Evolutionary conservation across 345 rosid genomes (phyloP).

Genomic region (Eucalyptus cloeziana): DNA sequence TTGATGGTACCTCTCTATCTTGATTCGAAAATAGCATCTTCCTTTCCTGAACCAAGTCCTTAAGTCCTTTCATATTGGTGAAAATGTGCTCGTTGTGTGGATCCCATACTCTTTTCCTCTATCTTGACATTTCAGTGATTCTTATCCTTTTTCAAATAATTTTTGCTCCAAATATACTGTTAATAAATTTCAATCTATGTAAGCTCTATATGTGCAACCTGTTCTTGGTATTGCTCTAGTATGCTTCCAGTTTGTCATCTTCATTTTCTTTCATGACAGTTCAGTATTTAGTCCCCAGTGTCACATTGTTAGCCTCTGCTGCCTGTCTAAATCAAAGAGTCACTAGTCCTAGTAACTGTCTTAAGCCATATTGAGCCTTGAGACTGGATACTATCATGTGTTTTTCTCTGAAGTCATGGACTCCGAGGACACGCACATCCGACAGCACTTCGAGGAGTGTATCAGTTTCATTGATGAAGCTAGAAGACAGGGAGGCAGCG

Average conservation of each 20-base stretch:
- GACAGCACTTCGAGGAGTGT: constrained; percentile 54
- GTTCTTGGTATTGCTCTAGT: background rate
- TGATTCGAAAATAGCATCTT: background rate
- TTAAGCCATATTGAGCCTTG: background rate
- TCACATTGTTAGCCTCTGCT: background rate
- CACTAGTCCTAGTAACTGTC: background rate
- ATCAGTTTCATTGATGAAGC: constrained; percentile 59
- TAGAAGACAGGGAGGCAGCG: constrained; percentile 51
- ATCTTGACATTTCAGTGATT: background rate
- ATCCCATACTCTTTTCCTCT: background rate
- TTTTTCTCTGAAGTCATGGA: constrained; percentile 38
- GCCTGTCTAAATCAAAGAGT: background rate
- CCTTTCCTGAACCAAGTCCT: background rate
- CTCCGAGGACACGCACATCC: constrained; percentile 41
- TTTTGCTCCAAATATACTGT: background rate
- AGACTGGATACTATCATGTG: background rate
- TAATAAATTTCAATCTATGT: background rate
- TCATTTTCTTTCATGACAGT: background rate
- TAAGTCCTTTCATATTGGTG: background rate
- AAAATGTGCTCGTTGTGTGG: background rate
- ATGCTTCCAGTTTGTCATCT: background rate
- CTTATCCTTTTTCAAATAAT: background rate
- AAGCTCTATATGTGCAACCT: background rate
- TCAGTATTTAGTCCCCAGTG: background rate
- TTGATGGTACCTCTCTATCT: constrained; percentile 28